Conservation (phyloP, 805 yeast species). For the Lachancea waltii region DNA sequence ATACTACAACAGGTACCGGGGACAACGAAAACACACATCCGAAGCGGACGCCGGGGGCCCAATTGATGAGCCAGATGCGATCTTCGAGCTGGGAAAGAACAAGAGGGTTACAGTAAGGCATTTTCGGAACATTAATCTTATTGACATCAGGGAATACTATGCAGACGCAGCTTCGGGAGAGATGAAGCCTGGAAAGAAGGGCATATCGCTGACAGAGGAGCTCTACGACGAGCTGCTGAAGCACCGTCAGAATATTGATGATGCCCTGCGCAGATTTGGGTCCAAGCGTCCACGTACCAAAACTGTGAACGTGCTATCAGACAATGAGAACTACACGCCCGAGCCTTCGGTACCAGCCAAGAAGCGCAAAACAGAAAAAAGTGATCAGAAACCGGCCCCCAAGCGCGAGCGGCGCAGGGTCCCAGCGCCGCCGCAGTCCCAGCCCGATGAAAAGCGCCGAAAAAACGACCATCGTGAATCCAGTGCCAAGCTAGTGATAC, state of each 20-base stretch:
- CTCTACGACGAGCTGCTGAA: constrained; percentile 32
- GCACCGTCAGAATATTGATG: constrained; percentile 33
- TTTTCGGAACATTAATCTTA: constrained; percentile 58
- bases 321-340: constrained; percentile 12
- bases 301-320: constrained; percentile 27
- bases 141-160: constrained; percentile 84
- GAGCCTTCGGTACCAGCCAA: constrained; percentile 3
- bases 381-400: not conserved
- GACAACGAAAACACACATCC: constrained; percentile 9
- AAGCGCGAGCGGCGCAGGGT: constrained; percentile 20
- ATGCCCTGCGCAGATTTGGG: constrained; percentile 33
- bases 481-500: constrained; percentile 28
- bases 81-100: constrained; percentile 44
- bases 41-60: constrained; percentile 10
- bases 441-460: constrained; percentile 28
- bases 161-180: constrained; percentile 49
- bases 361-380: not conserved
- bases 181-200: constrained; percentile 75
- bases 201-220: constrained; percentile 34
- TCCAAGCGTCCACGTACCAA: constrained; percentile 31
- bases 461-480: constrained; percentile 30
- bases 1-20: constrained; percentile 15
- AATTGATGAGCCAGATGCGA: constrained; percentile 11
- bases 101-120: constrained; percentile 69
- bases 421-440: constrained; percentile 32